Evolutionary conservation across 805 yeast genomes (phyloP).

Genomic region (Pichia manshurica): DNA sequence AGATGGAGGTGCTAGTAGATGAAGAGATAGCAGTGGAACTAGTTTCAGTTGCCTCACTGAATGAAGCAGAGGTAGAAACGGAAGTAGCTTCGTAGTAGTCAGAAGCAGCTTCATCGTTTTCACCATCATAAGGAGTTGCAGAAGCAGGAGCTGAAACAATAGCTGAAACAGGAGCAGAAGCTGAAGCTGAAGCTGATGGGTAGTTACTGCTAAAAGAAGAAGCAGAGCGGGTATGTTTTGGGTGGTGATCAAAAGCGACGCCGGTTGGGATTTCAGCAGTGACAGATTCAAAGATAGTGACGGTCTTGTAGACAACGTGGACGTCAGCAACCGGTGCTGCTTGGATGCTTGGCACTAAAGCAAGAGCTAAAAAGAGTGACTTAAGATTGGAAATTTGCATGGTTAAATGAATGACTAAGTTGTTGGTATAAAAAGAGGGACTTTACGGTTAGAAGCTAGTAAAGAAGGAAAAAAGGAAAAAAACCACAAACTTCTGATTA

Average conservation of each 20-base stretch:
- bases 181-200: slow-evolving; percentile 1
- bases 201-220: too few relatives aligned
- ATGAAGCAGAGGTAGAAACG: too few relatives aligned
- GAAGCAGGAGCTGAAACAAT: too few relatives aligned
- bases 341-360: neutral
- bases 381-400: neutral
- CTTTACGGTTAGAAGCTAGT: too few relatives aligned
- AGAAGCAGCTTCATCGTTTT: too few relatives aligned
- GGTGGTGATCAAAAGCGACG: neutral
- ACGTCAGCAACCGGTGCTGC: slow-evolving; percentile 1
- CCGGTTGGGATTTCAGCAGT: slow-evolving; percentile 5
- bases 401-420: neutral
- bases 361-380: slow-evolving; percentile 1
- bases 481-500: too few relatives aligned
- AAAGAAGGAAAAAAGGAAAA: too few relatives aligned
- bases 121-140: too few relatives aligned
- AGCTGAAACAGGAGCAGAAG: slow-evolving; percentile 6
- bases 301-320: slow-evolving; percentile 1
- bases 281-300: neutral
- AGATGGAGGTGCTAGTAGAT: slow-evolving; percentile 9
- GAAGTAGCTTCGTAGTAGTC: too few relatives aligned
- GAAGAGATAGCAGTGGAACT: slow-evolving; percentile 8
- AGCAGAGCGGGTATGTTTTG: neutral
- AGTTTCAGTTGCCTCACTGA: too few relatives aligned
- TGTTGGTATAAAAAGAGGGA: neutral